Evolutionary conservation across 2,329 filamentous ascomycete species (phyloP).

Genomic region (Fusarium sp.): DNA sequence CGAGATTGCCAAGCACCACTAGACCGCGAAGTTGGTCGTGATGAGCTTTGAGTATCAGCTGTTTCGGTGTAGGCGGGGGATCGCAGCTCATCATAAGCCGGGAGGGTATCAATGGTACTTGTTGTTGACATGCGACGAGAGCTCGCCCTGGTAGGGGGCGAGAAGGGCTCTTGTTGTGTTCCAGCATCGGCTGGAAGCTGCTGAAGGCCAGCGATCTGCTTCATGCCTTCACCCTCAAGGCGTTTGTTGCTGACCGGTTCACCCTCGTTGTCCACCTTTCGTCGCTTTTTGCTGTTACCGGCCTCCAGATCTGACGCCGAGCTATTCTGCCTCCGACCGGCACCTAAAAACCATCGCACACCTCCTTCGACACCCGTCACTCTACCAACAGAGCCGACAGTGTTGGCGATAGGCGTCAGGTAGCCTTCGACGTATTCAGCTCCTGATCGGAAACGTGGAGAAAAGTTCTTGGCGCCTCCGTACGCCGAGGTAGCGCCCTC

Average conservation of each 20-base stretch:
- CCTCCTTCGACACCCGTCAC: constrained; percentile 90
- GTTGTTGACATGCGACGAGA: constrained; percentile 71
- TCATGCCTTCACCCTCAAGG: constrained; percentile 45
- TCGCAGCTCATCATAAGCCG: constrained; percentile 83
- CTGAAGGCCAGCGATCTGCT: constrained; percentile 37
- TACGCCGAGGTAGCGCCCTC: constrained; percentile 88
- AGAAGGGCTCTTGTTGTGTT: constrained; percentile 42
- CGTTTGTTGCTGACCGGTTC: constrained; percentile 47
- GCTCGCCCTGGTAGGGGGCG: constrained; percentile 42
- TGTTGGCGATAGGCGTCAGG: constrained; percentile 86
- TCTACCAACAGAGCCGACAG: constrained; percentile 84
- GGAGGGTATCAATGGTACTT: constrained; percentile 79
- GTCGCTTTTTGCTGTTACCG: constrained; percentile 65
- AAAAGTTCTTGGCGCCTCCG: constrained; percentile 88
- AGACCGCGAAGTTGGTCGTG: constrained; percentile 46
- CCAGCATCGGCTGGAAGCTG: constrained; percentile 30
- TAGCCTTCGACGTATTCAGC: constrained; percentile 93
- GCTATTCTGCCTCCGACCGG: constrained; percentile 63
- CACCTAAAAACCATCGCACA: constrained; percentile 84
- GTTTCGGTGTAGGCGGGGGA: constrained; percentile 81
- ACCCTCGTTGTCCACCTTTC: constrained; percentile 63
- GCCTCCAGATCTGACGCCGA: constrained; percentile 61
- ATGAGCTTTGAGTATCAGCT: constrained; percentile 47
- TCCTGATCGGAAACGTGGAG: constrained; percentile 87
- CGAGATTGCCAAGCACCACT: constrained; percentile 78